Percentiles rank a stretch among this genome's conserved stretches.
These are phyloP conservation scores for Ascochyta fabae DNA, from an alignment of 2,329 filamentous ascomycete genomes.

Conservation along the genomic window DNA sequence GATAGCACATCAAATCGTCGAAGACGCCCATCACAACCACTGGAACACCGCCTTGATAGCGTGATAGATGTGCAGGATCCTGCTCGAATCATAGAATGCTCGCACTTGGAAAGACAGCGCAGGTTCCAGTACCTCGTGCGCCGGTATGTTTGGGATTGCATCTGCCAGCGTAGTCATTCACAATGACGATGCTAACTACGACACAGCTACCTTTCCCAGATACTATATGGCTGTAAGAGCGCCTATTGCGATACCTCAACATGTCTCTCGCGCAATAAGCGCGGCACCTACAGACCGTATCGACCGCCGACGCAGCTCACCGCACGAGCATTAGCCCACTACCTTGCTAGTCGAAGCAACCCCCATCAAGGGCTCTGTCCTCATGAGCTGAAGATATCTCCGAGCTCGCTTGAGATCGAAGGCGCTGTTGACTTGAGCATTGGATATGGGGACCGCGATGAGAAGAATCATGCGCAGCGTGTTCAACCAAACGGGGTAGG, in stretches of 20 bases:
- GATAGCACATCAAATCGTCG: not conserved
- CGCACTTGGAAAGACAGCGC: constrained; percentile 35
- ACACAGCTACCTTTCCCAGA: constrained; percentile 75
- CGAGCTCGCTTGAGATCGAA: constrained; percentile 34
- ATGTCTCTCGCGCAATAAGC: constrained; percentile 79
- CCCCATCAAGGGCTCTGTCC: constrained; percentile 73
- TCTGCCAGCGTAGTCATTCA: not conserved
- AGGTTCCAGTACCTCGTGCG: constrained; percentile 44
- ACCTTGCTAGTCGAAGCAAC: constrained; percentile 80
- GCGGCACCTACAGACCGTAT: constrained; percentile 71
- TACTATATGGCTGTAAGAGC: constrained; percentile 80
- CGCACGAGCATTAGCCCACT: constrained; percentile 79
- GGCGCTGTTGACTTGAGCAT: constrained; percentile 6
- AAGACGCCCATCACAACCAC: constrained; percentile 1
- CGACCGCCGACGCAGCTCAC: constrained; percentile 82
- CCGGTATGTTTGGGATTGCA: constrained; percentile 23
- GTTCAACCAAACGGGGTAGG: not conserved
- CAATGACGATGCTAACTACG: not conserved
- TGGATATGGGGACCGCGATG: not conserved
- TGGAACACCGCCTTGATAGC: constrained; percentile 4
- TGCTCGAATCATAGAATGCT: constrained; percentile 39
- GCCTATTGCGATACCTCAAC: constrained; percentile 74
- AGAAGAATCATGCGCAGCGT: not conserved
- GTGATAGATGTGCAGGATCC: constrained; percentile 35
- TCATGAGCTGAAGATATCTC: constrained; percentile 49